Percentiles rank a stretch among this genome's conserved stretches.
Conservation (phyloP, 23 red algal species). For the Gracilariopsis chorda region DNA sequence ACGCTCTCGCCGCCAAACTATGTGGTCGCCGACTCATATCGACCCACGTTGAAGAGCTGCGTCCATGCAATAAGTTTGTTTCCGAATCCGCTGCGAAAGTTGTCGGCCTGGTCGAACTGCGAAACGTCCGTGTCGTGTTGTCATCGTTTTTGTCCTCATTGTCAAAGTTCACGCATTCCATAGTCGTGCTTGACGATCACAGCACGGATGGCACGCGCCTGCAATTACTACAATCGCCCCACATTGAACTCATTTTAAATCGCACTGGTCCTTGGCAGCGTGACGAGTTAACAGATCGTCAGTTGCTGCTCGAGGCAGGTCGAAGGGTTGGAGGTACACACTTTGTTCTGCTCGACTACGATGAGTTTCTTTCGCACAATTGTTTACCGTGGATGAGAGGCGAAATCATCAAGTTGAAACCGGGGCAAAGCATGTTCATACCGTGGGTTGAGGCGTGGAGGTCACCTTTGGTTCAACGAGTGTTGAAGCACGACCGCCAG, state of each 20-base stretch:
- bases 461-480: slow-evolving; percentile 17
- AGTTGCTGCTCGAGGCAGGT: slow-evolving; percentile 45
- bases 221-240: not conserved
- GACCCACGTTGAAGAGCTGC: not conserved
- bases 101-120: slow-evolving; percentile 69
- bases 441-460: slow-evolving; percentile 77
- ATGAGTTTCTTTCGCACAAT: slow-evolving; percentile 62
- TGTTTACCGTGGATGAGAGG: slow-evolving; percentile 31
- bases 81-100: slow-evolving; percentile 5
- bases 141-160: slow-evolving; percentile 45
- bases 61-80: not conserved
- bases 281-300: slow-evolving; percentile 76
- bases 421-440: slow-evolving; percentile 63
- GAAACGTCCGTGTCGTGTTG: slow-evolving; percentile 43
- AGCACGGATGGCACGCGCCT: slow-evolving; percentile 52
- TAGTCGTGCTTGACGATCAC: slow-evolving; percentile 73
- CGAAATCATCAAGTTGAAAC: slow-evolving; percentile 33
- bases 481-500: slow-evolving; percentile 1
- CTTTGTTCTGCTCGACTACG: slow-evolving; percentile 82
- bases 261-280: slow-evolving; percentile 59
- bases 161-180: not conserved
- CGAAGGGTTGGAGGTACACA: slow-evolving; percentile 60
- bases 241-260: slow-evolving; percentile 55
- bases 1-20: not conserved
- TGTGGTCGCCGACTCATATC: not conserved